A percentile compares a stretch with the other conserved stretches of the same genome.
phyloP scores from a whole-genome alignment of 2,329 filamentous ascomycete genomes.

The Monilinia polystroma region DNA sequence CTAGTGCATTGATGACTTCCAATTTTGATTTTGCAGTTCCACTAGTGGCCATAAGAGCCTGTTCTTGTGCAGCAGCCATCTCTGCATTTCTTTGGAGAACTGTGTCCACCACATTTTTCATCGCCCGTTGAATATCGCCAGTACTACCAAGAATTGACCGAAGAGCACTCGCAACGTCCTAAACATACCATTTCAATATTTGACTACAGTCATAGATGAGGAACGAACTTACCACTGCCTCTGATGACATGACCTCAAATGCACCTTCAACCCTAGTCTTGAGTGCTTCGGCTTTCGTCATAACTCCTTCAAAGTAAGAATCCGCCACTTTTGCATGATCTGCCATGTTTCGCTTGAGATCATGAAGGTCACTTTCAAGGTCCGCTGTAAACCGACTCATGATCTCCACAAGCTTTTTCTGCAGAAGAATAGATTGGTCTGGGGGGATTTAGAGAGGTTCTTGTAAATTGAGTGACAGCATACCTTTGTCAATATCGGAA shows the following conservation, averaged over 20 bases:
- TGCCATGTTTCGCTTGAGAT: slow-evolving; percentile 31
- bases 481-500: slow-evolving; percentile 56
- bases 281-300: slow-evolving; percentile 30
- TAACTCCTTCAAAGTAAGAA: slow-evolving; percentile 32
- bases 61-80: slow-evolving; percentile 36
- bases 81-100: slow-evolving; percentile 33
- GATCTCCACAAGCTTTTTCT: slow-evolving; percentile 36
- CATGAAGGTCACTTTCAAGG: slow-evolving; percentile 32
- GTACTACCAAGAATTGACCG: slow-evolving; percentile 22
- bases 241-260: slow-evolving; percentile 33
- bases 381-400: slow-evolving; percentile 35
- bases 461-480: slow-evolving; percentile 3
- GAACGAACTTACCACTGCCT: slow-evolving; percentile 16
- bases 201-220: not conserved
- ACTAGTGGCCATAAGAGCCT: slow-evolving; percentile 33
- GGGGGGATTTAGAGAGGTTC: slow-evolving; percentile 26
- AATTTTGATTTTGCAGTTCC: slow-evolving; percentile 29
- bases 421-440: slow-evolving; percentile 39
- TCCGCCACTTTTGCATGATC: slow-evolving; percentile 29
- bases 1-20: slow-evolving; percentile 30
- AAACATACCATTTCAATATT: not conserved
- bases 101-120: slow-evolving; percentile 28
- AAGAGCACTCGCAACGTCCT: slow-evolving; percentile 18
- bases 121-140: slow-evolving; percentile 27
- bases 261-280: slow-evolving; percentile 31